Percentiles rank a stretch among this genome's conserved stretches.
Conservation (phyloP, 495 filamentous ascomycete species). For the Penicillium simplicissimum region DNA sequence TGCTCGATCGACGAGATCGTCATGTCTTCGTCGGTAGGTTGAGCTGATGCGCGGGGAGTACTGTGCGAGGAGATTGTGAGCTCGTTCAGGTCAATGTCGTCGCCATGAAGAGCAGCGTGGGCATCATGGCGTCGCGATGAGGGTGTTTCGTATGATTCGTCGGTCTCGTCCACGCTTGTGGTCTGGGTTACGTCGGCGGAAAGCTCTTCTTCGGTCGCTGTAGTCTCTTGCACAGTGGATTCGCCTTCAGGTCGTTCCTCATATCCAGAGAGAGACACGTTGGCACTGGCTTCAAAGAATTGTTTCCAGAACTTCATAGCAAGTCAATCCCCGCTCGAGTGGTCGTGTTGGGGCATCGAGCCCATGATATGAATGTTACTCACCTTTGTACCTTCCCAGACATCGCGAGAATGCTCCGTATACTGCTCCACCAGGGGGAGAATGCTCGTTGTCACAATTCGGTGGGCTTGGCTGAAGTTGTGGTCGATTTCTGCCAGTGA, state of each 20-base stretch:
- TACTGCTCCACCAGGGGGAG: constrained; percentile 96
- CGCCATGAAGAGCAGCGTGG: constrained; percentile 40
- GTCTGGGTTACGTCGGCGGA: constrained; percentile 50
- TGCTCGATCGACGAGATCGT: constrained; percentile 61
- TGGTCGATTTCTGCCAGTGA: constrained; percentile 83
- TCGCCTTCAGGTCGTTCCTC: constrained; percentile 69
- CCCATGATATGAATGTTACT: constrained; percentile 4
- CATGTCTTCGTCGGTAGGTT: constrained; percentile 51
- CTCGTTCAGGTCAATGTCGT: constrained; percentile 52
- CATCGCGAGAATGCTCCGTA: constrained; percentile 85
- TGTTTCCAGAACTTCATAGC: constrained; percentile 89
- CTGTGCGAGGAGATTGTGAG: constrained; percentile 56
- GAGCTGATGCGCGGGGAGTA: constrained; percentile 54
- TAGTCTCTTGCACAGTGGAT: constrained; percentile 49
- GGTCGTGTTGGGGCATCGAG: neutral
- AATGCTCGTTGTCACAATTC: constrained; percentile 92
- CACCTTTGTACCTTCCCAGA: constrained; percentile 95
- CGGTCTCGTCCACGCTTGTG: constrained; percentile 28
- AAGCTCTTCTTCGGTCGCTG: constrained; percentile 51
- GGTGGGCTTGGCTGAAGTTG: constrained; percentile 95
- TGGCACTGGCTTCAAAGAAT: constrained; percentile 98
- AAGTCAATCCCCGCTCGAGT: constrained; percentile 3
- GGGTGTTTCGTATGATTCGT: constrained; percentile 39
- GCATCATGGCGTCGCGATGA: constrained; percentile 29
- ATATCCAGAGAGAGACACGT: constrained; percentile 95